Base-by-base conservation (phyloP, 257 asterid genomes). In the Ehretia macrophylla region DNA sequence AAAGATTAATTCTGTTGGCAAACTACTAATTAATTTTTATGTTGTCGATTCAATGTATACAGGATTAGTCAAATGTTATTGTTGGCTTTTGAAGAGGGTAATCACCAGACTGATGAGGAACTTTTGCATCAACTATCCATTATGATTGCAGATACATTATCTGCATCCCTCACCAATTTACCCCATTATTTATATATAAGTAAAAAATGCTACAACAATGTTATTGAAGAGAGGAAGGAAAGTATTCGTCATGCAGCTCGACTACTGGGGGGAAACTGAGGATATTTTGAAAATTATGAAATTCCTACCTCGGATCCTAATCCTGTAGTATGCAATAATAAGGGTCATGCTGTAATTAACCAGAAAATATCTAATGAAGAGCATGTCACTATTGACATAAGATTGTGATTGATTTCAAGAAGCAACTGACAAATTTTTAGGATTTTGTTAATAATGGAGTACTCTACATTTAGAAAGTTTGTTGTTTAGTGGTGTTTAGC, bases 31-130 rank as follows among this genome's bases (percentile, higher is more conserved):
- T 27, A 60, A 23, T 4, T 46, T 62, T 38, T 20, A 65, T 17
- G 74, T 76, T 35, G 69, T 79, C 1, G 63, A 70, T 64, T 73
- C 77, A 10, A 69, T 70, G 83, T n/a, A n/a, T 73, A 69, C 62
- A 51, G 68, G 38, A 63, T 63, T 11, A 65, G 67, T 16, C 44
- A 11, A 45, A 66, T 67, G 12, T 23, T 69, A 8, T 17, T 72
- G 58, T 20, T 50, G 32, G 11, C 2, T 4, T 42, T 1, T 14
- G 38, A 17, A 54, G 62, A 44, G 11, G 66, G 17, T 17, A n/a
- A 56, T 44, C 9, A 17, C 3, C 16, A 6, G 21, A 49, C 65
- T 3, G 62, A 67, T 40, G 71, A 52, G 38, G 20, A 52, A 45
- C 32, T 76, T 19, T 68, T 76, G 19, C 42, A 68, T 37, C 18